Base-by-base conservation (phyloP, 495 filamentous ascomycete genomes). In the Penicillium cosmopolitanum region DNA sequence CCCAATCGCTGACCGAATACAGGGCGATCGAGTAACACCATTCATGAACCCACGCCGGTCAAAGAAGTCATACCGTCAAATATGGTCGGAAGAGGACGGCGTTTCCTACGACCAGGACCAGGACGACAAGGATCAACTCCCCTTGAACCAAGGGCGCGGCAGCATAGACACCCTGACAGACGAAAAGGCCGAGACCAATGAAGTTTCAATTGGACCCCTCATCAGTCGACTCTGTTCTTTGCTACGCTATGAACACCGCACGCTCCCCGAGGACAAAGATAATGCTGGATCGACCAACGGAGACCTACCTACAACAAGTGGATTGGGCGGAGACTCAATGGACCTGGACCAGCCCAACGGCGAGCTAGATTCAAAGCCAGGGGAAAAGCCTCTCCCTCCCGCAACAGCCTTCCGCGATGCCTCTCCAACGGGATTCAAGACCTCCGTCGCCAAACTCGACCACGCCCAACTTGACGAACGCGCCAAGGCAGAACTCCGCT, bases 21-120 rank as follows among this genome's bases (percentile, higher is more conserved):
- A 85, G 77, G 93, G 92, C 50, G 92, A 99, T 73, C 87, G 96
- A 19, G 70, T 84, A 8, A 86, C 80, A 12, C 89, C 93, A 2
- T 97, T 96, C 63, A 76, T 95, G 38, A 93, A 94, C 75, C 94
- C 93, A 2, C 86, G 86, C 51, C 87, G 93, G 9, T 95, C 93
- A 36, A 89, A 91, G 73, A 87, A 85, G 61, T 86, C 88, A 67
- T 98, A 98, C 74, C 87, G 82, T 11, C 92, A 97, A 57, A 77
- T 91, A 5, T 99, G 96, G 96, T 87, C 91, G 1, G 92, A 96
- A 61, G 95, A 98, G 65, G 95, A 98, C 63, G 90, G 91, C 3
- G 73, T 83, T 8, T 87, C 90, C 78, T 84, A 85, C 13, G 90
- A 93, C 60, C 82, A 80, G 10, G 72, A 79, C 4, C 76, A 78